Evolutionary conservation across 371 early-diverging fungal genomes (phyloP).

Genomic region (Saksenaea vasiformis): DNA sequence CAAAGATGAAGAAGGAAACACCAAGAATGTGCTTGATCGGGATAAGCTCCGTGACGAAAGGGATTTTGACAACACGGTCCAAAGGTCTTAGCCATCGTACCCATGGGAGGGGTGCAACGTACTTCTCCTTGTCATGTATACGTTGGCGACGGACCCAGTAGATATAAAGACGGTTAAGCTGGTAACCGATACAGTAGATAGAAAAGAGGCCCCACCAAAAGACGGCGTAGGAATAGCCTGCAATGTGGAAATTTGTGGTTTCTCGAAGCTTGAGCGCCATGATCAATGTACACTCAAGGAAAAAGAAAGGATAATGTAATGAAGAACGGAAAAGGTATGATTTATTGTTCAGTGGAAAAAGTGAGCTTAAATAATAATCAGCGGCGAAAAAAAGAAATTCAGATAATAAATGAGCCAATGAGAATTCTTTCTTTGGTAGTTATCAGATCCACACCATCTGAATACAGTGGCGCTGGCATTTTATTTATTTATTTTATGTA

Average conservation of each 20-base stretch:
- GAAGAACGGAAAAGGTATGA: background rate
- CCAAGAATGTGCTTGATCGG: conserved; percentile 43
- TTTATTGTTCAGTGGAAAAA: background rate
- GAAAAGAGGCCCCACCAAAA: conserved; percentile 46
- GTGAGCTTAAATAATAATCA: background rate
- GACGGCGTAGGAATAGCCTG: conserved; percentile 40
- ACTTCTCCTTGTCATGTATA: conserved; percentile 12
- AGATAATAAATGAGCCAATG: background rate
- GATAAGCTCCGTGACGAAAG: conserved; percentile 43
- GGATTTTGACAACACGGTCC: conserved; percentile 30
- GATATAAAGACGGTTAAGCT: conserved; percentile 26
- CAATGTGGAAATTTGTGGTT: conserved; percentile 17
- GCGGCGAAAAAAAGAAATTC: background rate
- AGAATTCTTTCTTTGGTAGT: background rate
- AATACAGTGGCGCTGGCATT: background rate
- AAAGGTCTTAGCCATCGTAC: conserved; percentile 12
- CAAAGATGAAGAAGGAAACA: conserved; percentile 25
- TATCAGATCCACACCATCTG: background rate
- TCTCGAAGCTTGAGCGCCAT: conserved; percentile 15
- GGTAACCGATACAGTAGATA: conserved; percentile 40
- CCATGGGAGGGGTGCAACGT: conserved; percentile 6
- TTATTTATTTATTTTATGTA: background rate
- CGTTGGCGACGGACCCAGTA: conserved; percentile 29
- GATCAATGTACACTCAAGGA: background rate
- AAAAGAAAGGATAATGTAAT: background rate